A percentile compares a stretch with the other conserved stretches of the same genome.
Conservation (phyloP, 371 early-diverging fungal genomes). For the Globomyces sp. region DNA sequence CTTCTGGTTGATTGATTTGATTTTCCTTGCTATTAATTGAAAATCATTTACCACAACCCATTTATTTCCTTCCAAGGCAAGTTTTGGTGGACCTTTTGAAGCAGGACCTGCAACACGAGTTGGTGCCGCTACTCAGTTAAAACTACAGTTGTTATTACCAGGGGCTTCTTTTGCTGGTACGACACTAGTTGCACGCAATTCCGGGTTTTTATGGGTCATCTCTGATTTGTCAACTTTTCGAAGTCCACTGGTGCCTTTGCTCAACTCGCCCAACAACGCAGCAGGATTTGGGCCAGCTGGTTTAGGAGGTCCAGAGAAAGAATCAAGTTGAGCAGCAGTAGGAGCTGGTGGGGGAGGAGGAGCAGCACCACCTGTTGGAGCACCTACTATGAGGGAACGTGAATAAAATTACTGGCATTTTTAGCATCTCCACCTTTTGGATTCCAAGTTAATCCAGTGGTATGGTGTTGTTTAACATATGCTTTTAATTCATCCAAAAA, state of each 20-base stretch:
- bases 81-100: slow-evolving; percentile 74
- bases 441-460: slow-evolving; percentile 92
- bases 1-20: slow-evolving; percentile 69
- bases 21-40: slow-evolving; percentile 54
- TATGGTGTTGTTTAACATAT: slow-evolving; percentile 87
- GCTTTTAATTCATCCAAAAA: slow-evolving; percentile 70
- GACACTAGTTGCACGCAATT: slow-evolving; percentile 64
- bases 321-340: slow-evolving; percentile 27
- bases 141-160: slow-evolving; percentile 13
- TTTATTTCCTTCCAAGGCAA: slow-evolving; percentile 84
- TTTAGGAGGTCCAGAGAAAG: slow-evolving; percentile 52
- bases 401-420: slow-evolving; percentile 32
- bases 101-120: slow-evolving; percentile 63
- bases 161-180: slow-evolving; percentile 42
- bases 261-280: slow-evolving; percentile 83
- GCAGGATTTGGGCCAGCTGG: slow-evolving; percentile 69
- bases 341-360: slow-evolving; percentile 56
- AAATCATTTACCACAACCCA: slow-evolving; percentile 70
- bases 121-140: slow-evolving; percentile 29
- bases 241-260: slow-evolving; percentile 64
- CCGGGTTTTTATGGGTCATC: slow-evolving; percentile 97
- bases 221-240: slow-evolving; percentile 91
- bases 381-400: slow-evolving; percentile 23
- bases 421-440: slow-evolving; percentile 70
- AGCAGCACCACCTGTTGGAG: slow-evolving; percentile 45